These are phyloP conservation scores for Scheffersomyces ergatensis DNA, from an alignment of 805 yeast genomes.

Conservation along the genomic window DNA sequence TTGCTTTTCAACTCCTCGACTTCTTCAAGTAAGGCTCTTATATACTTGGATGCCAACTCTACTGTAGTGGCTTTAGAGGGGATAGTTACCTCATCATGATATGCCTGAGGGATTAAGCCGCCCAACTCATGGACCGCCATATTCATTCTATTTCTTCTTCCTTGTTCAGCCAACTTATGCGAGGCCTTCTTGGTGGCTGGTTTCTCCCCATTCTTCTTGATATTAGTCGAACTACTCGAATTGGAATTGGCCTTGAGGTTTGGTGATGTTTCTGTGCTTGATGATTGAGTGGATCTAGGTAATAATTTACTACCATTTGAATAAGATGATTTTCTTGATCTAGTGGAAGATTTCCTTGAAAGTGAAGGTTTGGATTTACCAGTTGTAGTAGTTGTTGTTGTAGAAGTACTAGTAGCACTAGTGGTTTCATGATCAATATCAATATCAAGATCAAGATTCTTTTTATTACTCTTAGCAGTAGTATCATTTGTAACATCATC, in stretches of 20 bases:
- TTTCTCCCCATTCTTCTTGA: constrained; percentile 15
- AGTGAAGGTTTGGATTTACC: neutral
- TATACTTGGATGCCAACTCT: constrained; percentile 78
- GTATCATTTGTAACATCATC: neutral
- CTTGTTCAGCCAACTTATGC: constrained; percentile 95
- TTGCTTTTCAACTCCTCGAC: constrained; percentile 17
- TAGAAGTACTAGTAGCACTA: neutral
- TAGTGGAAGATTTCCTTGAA: constrained; percentile 7
- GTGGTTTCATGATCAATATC: neutral
- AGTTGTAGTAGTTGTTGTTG: neutral
- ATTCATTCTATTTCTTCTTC: constrained; percentile 90
- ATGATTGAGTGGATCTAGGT: constrained; percentile 5
- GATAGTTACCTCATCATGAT: constrained; percentile 55
- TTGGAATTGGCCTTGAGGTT: constrained; percentile 4
- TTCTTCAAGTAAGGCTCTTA: constrained; percentile 36
- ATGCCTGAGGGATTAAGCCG: constrained; percentile 58
- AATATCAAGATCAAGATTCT: neutral
- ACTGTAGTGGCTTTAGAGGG: constrained; percentile 96
- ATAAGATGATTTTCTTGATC: constrained; percentile 12
- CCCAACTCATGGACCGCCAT: constrained; percentile 77
- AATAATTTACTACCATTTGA: constrained; percentile 3
- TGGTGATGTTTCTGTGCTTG: constrained; percentile 20
- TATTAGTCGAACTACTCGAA: neutral
- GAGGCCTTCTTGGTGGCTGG: constrained; percentile 56
- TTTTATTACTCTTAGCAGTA: no score